A percentile compares a stretch with the other conserved stretches of the same genome.
These are phyloP conservation scores for Durio zibethinus DNA, from an alignment of 345 rosid species.

Conservation along the genomic window DNA sequence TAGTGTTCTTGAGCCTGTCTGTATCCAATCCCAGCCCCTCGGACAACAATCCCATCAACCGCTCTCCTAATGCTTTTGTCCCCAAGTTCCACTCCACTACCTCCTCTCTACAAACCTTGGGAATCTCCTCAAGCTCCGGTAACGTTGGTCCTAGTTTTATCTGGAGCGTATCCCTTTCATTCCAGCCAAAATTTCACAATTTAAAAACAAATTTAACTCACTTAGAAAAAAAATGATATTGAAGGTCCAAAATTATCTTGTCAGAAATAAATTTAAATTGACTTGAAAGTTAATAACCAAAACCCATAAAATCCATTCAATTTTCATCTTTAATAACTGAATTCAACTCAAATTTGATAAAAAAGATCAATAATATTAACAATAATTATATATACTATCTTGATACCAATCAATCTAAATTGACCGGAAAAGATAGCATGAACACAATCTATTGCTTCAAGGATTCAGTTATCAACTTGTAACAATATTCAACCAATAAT, in stretches of 20 bases:
- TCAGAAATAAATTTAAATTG: not conserved
- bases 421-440: not conserved
- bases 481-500: not conserved
- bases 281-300: no score
- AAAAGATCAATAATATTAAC: no score
- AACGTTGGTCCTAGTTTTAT: conserved; percentile 28
- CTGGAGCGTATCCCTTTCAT: conserved; percentile 49
- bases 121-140: conserved; percentile 28
- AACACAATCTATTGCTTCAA: not conserved
- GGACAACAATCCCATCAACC: conserved; percentile 38
- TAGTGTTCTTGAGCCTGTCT: conserved; percentile 32
- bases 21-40: conserved; percentile 47
- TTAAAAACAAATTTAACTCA: not conserved
- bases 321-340: no score
- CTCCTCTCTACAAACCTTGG: conserved; percentile 43
- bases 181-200: not conserved
- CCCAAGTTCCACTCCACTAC: conserved; percentile 39
- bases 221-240: no score
- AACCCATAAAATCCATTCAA: no score
- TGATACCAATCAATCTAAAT: no score
- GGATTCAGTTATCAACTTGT: not conserved
- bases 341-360: no score
- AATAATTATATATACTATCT: no score
- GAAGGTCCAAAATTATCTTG: not conserved
- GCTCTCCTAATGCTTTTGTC: conserved; percentile 30